Percentiles rank a stretch among this genome's conserved stretches.
Conservation (phyloP, 495 filamentous ascomycete genomes). For the Penicillium paradoxum region DNA sequence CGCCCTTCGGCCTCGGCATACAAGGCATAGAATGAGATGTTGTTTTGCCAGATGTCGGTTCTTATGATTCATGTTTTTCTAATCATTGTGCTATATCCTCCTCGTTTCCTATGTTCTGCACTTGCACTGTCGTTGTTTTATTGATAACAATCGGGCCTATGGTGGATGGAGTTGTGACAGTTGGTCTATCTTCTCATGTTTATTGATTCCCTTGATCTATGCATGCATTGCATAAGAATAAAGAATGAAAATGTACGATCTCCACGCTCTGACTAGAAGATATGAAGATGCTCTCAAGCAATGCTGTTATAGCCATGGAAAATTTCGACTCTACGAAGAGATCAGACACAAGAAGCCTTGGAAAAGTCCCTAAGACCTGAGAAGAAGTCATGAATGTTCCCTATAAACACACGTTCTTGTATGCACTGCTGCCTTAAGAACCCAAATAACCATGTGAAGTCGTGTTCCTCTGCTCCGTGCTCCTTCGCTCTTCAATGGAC, state of each 20-base stretch:
- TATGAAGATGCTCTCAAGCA: background rate
- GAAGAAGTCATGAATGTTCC: no score
- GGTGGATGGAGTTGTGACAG: background rate
- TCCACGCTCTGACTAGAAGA: no score
- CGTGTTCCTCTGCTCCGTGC: no score
- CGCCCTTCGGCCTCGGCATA: background rate
- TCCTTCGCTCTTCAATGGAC: no score
- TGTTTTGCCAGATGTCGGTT: slow-evolving; percentile 2
- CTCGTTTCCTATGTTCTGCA: background rate
- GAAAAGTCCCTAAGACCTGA: no score
- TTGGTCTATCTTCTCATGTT: background rate
- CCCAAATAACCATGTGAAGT: no score
- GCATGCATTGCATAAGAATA: background rate
- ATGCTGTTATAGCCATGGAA: background rate
- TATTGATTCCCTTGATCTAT: background rate
- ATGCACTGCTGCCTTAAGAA: no score
- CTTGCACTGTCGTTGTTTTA: background rate
- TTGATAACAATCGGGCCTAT: background rate
- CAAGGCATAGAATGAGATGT: background rate
- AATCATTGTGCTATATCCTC: slow-evolving; percentile 1
- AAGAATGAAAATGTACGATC: background rate
- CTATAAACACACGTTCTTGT: no score
- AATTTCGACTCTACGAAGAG: no score
- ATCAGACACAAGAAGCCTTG: no score
- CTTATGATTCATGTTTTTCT: slow-evolving; percentile 4